A percentile compares a stretch with the other conserved stretches of the same genome.
Evolutionary conservation across 306 rosid genomes (phyloP).

Genomic region (Sechiopsis laciniata): DNA sequence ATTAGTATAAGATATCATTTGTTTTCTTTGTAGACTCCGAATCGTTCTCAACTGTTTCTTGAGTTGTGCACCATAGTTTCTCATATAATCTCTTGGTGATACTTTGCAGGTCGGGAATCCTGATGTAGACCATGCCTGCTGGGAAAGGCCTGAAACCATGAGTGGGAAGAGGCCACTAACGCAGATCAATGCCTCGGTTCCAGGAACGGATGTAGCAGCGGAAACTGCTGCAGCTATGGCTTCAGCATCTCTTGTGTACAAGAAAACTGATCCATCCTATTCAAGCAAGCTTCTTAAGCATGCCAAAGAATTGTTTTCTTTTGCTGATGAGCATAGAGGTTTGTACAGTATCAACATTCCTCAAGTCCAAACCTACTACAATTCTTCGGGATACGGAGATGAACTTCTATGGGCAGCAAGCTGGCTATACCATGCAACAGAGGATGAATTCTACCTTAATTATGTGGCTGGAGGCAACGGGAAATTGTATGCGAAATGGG

Average conservation of each 20-base stretch:
- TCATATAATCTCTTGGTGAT: constrained; percentile 20
- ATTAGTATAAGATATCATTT: neutral
- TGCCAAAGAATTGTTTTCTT: constrained; percentile 70
- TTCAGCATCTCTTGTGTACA: constrained; percentile 87
- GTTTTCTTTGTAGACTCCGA: no score
- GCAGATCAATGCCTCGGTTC: constrained; percentile 64
- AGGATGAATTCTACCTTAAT: constrained; percentile 52
- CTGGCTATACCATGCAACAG: constrained; percentile 95
- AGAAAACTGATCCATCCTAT: constrained; percentile 46
- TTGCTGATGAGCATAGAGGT: constrained; percentile 57
- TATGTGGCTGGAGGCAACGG: constrained; percentile 67
- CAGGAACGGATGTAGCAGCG: constrained; percentile 88
- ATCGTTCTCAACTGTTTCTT: neutral
- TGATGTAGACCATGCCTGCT: constrained; percentile 62
- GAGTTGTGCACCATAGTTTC: neutral
- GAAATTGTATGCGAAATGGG: constrained; percentile 57
- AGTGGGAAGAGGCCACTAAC: constrained; percentile 53
- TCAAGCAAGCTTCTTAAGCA: constrained; percentile 73
- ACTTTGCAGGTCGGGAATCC: constrained; percentile 81
- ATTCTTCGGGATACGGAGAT: constrained; percentile 87
- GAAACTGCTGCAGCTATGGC: constrained; percentile 99
- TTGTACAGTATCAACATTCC: constrained; percentile 68
- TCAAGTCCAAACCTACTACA: constrained; percentile 56
- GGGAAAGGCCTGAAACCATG: constrained; percentile 84
- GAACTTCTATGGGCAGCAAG: constrained; percentile 98